phyloP scores from a whole-genome alignment of 257 asterid genomes.

The Forsythia suspensa region DNA sequence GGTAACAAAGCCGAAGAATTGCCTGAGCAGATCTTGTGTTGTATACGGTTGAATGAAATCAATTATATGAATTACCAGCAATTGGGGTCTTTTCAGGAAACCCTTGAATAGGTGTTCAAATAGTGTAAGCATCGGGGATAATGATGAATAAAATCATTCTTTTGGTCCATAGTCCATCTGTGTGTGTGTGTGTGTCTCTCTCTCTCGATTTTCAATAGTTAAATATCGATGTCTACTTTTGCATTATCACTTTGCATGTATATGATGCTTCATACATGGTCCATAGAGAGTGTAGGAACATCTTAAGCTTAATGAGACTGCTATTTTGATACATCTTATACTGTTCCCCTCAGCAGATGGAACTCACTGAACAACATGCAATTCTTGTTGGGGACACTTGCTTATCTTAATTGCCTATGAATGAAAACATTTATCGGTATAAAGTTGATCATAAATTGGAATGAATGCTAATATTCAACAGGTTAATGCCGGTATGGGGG shows the following conservation, averaged over 20 bases:
- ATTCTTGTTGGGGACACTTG: background rate
- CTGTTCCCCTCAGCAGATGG: background rate
- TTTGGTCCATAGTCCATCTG: slow-evolving; percentile 5
- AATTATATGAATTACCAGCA: slow-evolving; percentile 79
- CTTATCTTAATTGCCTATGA: background rate
- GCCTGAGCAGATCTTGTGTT: slow-evolving; percentile 92
- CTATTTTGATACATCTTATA: background rate
- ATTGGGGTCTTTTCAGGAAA: slow-evolving; percentile 48
- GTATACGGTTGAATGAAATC: slow-evolving; percentile 81
- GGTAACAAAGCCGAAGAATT: slow-evolving; percentile 92
- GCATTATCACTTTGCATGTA: background rate
- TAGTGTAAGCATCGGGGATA: slow-evolving; percentile 28
- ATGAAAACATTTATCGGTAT: too few species aligned
- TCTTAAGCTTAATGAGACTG: background rate
- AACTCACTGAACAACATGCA: too few species aligned
- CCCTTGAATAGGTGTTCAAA: slow-evolving; percentile 38
- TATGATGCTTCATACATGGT: background rate
- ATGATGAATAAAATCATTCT: slow-evolving; percentile 24
- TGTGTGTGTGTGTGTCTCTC: background rate
- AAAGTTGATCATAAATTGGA: too few species aligned
- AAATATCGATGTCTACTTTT: background rate
- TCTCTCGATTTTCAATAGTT: background rate
- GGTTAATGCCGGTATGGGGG: too few species aligned
- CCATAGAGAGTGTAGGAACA: background rate
- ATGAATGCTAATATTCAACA: too few species aligned